phyloP scores from a whole-genome alignment of 441 rosid species.

The Arabidopsis lyrata region DNA sequence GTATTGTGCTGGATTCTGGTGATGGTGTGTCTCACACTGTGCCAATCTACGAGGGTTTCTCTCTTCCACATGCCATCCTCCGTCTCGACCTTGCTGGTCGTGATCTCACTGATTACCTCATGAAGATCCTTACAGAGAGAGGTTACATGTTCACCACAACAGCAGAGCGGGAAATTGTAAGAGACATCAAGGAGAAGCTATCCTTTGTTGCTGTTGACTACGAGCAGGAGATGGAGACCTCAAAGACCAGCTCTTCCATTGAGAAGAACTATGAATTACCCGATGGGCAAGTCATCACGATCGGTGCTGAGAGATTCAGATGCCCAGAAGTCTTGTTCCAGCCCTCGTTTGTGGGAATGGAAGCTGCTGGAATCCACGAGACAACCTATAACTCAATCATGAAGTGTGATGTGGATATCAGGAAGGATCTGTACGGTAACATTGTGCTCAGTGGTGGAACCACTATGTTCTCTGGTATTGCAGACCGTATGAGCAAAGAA shows the following conservation, averaged over 20 bases:
- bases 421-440: slow-evolving; percentile 80
- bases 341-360: slow-evolving; percentile 69
- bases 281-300: slow-evolving; percentile 69
- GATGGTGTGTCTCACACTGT: slow-evolving; percentile 78
- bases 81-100: slow-evolving; percentile 74
- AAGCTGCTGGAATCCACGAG: slow-evolving; percentile 80
- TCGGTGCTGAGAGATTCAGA: slow-evolving; percentile 73
- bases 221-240: slow-evolving; percentile 71
- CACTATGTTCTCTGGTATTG: slow-evolving; percentile 86
- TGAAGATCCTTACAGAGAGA: slow-evolving; percentile 76
- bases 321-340: slow-evolving; percentile 73
- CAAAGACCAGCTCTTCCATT: slow-evolving; percentile 64
- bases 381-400: slow-evolving; percentile 85
- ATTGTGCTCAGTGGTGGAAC: slow-evolving; percentile 88
- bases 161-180: slow-evolving; percentile 75
- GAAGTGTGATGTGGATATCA: slow-evolving; percentile 92
- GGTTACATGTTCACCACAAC: slow-evolving; percentile 74
- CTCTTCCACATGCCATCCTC: slow-evolving; percentile 71
- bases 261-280: slow-evolving; percentile 75
- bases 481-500: slow-evolving; percentile 90
- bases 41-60: slow-evolving; percentile 75
- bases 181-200: slow-evolving; percentile 74
- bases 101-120: slow-evolving; percentile 69
- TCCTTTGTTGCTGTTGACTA: slow-evolving; percentile 70
- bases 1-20: slow-evolving; percentile 75